Conservation (phyloP, 495 filamentous ascomycete genomes). For the Glonium stellatum region DNA sequence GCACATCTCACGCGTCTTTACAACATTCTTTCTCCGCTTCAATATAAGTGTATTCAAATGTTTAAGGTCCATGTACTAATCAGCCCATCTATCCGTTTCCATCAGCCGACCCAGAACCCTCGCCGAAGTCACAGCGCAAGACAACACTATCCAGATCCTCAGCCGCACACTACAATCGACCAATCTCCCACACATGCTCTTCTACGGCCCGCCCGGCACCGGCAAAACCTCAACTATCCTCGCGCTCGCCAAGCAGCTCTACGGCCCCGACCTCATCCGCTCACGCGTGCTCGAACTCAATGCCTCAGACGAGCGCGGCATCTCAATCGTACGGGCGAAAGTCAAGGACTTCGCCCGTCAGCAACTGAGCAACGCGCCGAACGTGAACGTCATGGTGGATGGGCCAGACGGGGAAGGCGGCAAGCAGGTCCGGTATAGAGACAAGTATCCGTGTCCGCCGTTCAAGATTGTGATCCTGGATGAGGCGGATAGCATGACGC, state of each 20-base stretch:
- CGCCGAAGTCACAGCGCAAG: constrained; percentile 93
- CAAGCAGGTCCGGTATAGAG: constrained; percentile 50
- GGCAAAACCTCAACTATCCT: constrained; percentile 99
- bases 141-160: constrained; percentile 90
- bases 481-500: constrained; percentile 97
- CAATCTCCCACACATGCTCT: constrained; percentile 98
- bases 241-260: constrained; percentile 91
- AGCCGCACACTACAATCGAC: constrained; percentile 88
- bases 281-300: constrained; percentile 95
- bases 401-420: constrained; percentile 37
- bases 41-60: not conserved
- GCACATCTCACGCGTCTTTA: no score
- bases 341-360: constrained; percentile 97
- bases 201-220: constrained; percentile 95
- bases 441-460: constrained; percentile 84
- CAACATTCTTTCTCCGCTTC: not conserved
- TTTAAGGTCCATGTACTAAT: not conserved
- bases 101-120: constrained; percentile 83
- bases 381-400: constrained; percentile 27
- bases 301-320: constrained; percentile 96
- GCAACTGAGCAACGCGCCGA: constrained; percentile 75
- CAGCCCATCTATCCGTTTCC: not conserved
- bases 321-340: constrained; percentile 94
- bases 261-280: constrained; percentile 89
- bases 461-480: constrained; percentile 99